A percentile compares a stretch with the other conserved stretches of the same genome.
phyloP scores from a whole-genome alignment of 306 rosid genomes.

The Malus orientalis region DNA sequence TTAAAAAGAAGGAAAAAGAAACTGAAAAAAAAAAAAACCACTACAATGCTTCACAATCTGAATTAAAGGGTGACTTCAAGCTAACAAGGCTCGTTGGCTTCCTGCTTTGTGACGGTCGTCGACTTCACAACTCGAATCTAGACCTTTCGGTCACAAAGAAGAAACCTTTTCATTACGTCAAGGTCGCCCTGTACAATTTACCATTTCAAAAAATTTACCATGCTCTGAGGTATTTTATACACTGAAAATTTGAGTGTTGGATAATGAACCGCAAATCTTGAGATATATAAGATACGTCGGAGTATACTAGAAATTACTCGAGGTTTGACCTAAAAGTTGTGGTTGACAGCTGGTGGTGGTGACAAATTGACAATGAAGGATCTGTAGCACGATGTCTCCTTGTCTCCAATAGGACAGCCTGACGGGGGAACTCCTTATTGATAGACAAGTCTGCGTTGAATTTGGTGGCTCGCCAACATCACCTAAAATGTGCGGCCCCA shows the following conservation, averaged over 20 bases:
- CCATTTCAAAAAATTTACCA: too few species aligned
- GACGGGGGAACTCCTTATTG: constrained; percentile 15
- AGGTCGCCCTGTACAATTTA: too few species aligned
- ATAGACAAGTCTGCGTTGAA: constrained; percentile 18
- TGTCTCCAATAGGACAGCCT: constrained; percentile 17
- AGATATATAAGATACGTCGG: too few species aligned
- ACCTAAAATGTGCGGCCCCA: constrained; percentile 25
- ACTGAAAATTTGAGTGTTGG: too few species aligned
- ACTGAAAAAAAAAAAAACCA: not conserved
- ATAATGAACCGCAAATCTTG: too few species aligned
- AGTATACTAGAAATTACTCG: too few species aligned
- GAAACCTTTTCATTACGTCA: too few species aligned
- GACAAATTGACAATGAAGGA: constrained; percentile 22
- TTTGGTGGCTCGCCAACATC: constrained; percentile 7
- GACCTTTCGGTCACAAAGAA: too few species aligned
- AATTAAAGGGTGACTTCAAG: not conserved
- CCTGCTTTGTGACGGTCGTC: too few species aligned
- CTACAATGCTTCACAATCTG: not conserved
- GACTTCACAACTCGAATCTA: too few species aligned
- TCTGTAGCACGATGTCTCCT: constrained; percentile 16
- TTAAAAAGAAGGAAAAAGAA: not conserved
- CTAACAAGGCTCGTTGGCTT: too few species aligned
- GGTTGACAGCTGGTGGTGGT: constrained; percentile 27
- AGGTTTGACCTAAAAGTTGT: not conserved
- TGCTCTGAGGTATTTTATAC: too few species aligned